Evolutionary conservation across 2,329 filamentous ascomycete species (phyloP), one percentile per base, ranked within the genome.

Genomic region (Xylaria sp.): DNA sequence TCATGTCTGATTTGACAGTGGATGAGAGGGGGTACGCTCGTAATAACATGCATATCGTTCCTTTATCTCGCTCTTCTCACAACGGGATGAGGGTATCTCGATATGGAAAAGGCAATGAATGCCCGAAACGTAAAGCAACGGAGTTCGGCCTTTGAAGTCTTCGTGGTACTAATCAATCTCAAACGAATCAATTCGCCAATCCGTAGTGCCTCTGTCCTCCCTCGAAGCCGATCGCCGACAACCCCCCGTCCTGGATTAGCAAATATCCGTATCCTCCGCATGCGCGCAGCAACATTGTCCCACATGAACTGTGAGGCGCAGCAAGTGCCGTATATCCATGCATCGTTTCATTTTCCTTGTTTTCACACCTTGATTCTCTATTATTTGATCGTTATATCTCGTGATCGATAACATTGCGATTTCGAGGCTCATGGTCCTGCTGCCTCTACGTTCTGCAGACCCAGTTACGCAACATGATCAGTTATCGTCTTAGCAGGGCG

Each of bases 101-200:
- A 23, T 32, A 15, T 28, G 8, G 8, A n/a, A 25, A 20, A 28
- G 54, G 23, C 7, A 58, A 28, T 46, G 12, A 32, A 50, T 48
- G 15, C 48, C 51, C 37, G n/a, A 54, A 32, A 52, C 9, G 34
- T 50, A 41, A 20, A 44, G 52, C 52, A 51, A 59, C 34, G 52
- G 60, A 55, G 28, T 28, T 50, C 55, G 23, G 51, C 37, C 63
- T 52, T 64, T 56, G 59, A 61, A 61, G 55, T 58, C 37, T 61
- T 37, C 32, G 66, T 66, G 63, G 48, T 65, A 69, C 63, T 56
- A 71, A 67, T 59, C 44, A 64, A 66, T 65, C 39, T 39, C 37
- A 59, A 44, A 61, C 50, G 50, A 62, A n/a, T 58, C 58, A 61
- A 18, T 61, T 62, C 52, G 46, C 41, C 57, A 55, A 62, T 46